Evolutionary conservation across 2,329 filamentous ascomycete genomes (phyloP).

Genomic region (Colletotrichum melonis): DNA sequence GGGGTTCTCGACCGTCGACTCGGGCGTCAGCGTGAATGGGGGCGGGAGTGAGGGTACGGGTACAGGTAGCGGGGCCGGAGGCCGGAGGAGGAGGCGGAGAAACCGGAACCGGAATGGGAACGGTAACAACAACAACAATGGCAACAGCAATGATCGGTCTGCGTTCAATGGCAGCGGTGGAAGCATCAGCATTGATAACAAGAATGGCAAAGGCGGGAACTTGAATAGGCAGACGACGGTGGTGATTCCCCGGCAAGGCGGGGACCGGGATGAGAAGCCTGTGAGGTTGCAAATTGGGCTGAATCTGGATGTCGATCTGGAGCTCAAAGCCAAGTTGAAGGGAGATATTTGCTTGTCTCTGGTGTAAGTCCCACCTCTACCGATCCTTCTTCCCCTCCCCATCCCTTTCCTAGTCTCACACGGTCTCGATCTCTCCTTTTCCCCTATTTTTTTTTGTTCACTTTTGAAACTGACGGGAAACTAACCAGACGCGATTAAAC

Average conservation of each 20-base stretch:
- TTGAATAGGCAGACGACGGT: conserved; percentile 29
- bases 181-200: background rate
- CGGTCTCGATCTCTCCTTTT: no score
- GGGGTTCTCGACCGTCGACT: conserved; percentile 7
- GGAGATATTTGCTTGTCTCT: conserved; percentile 79
- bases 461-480: background rate
- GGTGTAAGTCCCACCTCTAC: conserved; percentile 62
- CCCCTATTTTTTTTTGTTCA: no score
- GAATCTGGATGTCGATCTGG: conserved; percentile 81
- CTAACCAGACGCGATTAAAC: conserved; percentile 22
- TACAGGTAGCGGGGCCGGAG: background rate
- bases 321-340: conserved; percentile 81
- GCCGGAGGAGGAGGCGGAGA: conserved; percentile 1
- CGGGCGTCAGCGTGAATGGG: background rate
- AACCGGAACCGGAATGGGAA: conserved; percentile 6
- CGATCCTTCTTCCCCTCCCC: no score
- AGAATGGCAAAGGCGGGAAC: background rate
- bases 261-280: conserved; percentile 63
- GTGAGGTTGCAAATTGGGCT: conserved; percentile 77
- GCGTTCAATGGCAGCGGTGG: background rate
- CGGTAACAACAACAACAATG: background rate
- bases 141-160: background rate
- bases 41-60: background rate
- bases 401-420: no score
- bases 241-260: conserved; percentile 40